Evolutionary conservation across 176 grass and related monocot genomes (phyloP).

Genomic region (Hordeum marinum): DNA sequence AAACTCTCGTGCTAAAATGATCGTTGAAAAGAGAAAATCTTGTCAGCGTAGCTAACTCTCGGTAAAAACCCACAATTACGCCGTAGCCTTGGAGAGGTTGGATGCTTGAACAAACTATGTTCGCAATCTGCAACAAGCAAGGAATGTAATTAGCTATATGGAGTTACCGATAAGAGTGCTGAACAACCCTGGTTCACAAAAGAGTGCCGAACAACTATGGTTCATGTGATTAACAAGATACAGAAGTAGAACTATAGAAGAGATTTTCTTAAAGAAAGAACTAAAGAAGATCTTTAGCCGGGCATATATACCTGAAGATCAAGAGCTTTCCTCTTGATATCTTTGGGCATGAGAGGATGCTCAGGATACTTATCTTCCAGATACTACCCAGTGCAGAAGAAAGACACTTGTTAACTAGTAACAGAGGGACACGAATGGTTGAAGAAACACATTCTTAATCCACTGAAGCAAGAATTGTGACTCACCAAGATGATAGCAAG

Average conservation of each 20-base stretch:
- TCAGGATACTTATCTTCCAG: conserved; percentile 92
- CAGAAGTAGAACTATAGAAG: not conserved
- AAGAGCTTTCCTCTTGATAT: conserved; percentile 74
- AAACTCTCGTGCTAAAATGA: not conserved
- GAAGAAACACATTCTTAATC: conserved; percentile 2
- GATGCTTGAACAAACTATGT: conserved; percentile 83
- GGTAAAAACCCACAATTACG: conserved; percentile 46
- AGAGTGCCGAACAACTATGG: not conserved
- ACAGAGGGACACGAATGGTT: not conserved
- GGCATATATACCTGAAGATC: conserved; percentile 73
- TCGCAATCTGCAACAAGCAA: conserved; percentile 51
- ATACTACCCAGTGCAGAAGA: conserved; percentile 48
- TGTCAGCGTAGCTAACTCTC: not conserved
- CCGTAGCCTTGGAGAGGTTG: conserved; percentile 68
- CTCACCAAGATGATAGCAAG: conserved; percentile 75
- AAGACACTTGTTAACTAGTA: conserved; percentile 9
- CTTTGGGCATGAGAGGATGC: conserved; percentile 62
- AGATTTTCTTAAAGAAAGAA: not conserved
- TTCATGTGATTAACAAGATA: not conserved
- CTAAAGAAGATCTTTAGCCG: not conserved
- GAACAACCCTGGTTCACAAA: not conserved
- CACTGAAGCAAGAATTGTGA: not conserved
- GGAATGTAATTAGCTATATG: not conserved
- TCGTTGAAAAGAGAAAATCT: not conserved
- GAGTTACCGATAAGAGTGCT: not conserved